Conservation (phyloP, 1,284 basidiomycete genomes). For the Coniferiporia weirii region DNA sequence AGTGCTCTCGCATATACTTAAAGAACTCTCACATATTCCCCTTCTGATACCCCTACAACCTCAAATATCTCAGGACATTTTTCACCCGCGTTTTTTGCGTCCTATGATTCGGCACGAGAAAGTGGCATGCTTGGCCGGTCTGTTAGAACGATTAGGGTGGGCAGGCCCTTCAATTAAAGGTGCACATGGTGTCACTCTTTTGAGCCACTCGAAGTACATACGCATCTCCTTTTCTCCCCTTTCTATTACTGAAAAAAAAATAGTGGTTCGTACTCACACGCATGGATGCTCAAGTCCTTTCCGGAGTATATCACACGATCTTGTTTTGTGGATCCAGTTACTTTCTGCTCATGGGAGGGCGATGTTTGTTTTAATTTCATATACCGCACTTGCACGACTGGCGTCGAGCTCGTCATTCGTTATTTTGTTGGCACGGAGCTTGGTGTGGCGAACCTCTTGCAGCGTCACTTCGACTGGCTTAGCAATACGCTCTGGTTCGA, state of each 20-base stretch:
- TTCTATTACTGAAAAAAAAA: not conserved
- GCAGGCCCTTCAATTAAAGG: slow-evolving; percentile 29
- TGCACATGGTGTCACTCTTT: slow-evolving; percentile 58
- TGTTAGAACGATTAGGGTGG: slow-evolving; percentile 68
- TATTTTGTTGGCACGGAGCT: slow-evolving; percentile 86
- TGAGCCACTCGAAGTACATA: slow-evolving; percentile 85
- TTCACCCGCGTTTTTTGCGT: slow-evolving; percentile 65
- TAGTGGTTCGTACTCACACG: slow-evolving; percentile 72
- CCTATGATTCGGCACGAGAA: slow-evolving; percentile 65
- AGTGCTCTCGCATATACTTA: slow-evolving; percentile 46
- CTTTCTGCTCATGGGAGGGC: slow-evolving; percentile 89
- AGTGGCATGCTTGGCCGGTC: slow-evolving; percentile 49
- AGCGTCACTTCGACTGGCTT: slow-evolving; percentile 81
- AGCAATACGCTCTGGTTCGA: slow-evolving; percentile 88
- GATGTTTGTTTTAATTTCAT: slow-evolving; percentile 87
- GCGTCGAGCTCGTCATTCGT: slow-evolving; percentile 72
- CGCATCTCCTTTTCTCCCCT: not conserved
- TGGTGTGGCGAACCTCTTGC: slow-evolving; percentile 80
- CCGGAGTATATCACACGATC: slow-evolving; percentile 67
- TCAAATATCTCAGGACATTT: slow-evolving; percentile 80
- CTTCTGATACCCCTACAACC: slow-evolving; percentile 78
- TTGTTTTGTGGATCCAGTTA: slow-evolving; percentile 86
- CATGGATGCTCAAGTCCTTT: slow-evolving; percentile 79
- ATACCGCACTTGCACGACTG: slow-evolving; percentile 60
- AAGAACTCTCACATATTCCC: slow-evolving; percentile 60